Evolutionary conservation across 805 yeast species (phyloP).

Genomic region (Pichia membranifaciens): DNA sequence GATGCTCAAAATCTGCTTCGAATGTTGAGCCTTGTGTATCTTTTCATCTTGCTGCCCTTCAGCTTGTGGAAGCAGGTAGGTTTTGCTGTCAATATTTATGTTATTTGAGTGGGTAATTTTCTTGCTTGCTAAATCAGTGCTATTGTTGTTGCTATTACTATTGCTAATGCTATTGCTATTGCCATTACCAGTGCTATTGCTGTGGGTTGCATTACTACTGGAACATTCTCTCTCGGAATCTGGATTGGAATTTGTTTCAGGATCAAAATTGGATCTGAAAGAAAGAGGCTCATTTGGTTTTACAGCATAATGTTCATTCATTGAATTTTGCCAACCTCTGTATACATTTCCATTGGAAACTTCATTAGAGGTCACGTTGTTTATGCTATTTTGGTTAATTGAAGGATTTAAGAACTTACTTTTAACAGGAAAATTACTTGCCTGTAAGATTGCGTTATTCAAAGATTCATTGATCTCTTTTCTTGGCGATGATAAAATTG

Average conservation of each 20-base stretch:
- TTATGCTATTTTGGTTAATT: too few species aligned
- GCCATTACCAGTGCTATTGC: neutral
- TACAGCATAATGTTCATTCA: too few species aligned
- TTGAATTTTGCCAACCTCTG: too few species aligned
- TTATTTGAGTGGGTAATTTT: neutral
- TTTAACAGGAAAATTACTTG: neutral
- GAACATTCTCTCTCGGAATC: neutral
- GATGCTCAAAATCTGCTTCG: neutral
- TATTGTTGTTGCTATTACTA: neutral
- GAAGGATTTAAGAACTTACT: neutral
- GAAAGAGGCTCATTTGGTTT: too few species aligned
- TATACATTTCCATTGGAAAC: too few species aligned
- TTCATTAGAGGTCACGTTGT: too few species aligned
- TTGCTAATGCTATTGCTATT: neutral
- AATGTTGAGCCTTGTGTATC: neutral
- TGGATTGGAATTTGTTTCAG: too few species aligned
- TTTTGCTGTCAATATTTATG: neutral
- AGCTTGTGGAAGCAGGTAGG: too few species aligned
- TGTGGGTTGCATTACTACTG: neutral
- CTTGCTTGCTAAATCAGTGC: too few species aligned
- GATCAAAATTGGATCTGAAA: too few species aligned
- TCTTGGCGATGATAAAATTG: conserved; percentile 6
- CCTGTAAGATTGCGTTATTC: neutral
- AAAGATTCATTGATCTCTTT: conserved; percentile 4
- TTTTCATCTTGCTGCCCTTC: neutral